Evolutionary conservation across 495 filamentous ascomycete genomes (phyloP).

Genomic region (Penicillium malachiteum): DNA sequence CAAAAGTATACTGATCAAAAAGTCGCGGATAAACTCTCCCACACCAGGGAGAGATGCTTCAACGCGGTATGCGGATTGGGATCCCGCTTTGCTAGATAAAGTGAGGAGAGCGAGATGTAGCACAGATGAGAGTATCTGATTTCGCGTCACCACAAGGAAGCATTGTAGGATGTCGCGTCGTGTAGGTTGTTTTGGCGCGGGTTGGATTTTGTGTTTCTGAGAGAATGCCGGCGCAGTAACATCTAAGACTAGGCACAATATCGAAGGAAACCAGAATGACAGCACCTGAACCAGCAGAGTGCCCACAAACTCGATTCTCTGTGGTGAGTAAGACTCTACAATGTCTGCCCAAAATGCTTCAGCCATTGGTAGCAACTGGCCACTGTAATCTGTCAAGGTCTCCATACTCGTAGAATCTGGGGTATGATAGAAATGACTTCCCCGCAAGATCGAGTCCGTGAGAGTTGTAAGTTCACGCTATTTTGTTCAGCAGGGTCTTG

Average conservation of each 20-base stretch:
- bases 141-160: slow-evolving; percentile 40
- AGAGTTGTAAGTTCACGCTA: too few relatives aligned
- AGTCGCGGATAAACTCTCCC: slow-evolving; percentile 37
- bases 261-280: slow-evolving; percentile 52
- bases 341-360: slow-evolving; percentile 27
- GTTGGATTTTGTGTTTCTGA: slow-evolving; percentile 56
- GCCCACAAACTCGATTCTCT: slow-evolving; percentile 44
- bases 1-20: slow-evolving; percentile 44
- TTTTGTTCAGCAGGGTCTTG: background rate
- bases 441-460: too few relatives aligned
- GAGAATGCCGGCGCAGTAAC: slow-evolving; percentile 46
- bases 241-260: slow-evolving; percentile 45
- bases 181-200: slow-evolving; percentile 49
- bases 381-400: background rate
- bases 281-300: slow-evolving; percentile 45
- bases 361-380: background rate
- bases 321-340: slow-evolving; percentile 25
- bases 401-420: too few relatives aligned
- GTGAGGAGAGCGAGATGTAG: slow-evolving; percentile 36
- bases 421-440: too few relatives aligned
- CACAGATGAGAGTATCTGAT: slow-evolving; percentile 43
- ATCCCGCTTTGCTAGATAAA: slow-evolving; percentile 14
- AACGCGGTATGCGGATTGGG: slow-evolving; percentile 32
- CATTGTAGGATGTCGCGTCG: slow-evolving; percentile 45
- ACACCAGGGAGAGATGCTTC: slow-evolving; percentile 31